Conservation (phyloP, 139 green algal species). For the Coccomyxa sp. region DNA sequence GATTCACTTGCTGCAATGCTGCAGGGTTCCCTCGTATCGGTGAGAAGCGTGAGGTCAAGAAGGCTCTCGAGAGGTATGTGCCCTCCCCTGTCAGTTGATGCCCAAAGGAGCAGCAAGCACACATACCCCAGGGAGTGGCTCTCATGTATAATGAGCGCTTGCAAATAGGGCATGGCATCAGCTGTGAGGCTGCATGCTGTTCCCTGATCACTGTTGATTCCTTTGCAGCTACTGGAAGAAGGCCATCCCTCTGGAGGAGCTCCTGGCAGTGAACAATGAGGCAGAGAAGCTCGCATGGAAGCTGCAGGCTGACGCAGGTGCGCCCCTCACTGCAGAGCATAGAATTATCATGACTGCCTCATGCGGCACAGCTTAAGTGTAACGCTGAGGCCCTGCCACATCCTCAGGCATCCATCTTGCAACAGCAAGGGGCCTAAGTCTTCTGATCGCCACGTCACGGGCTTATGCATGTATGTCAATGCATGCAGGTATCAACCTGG, state of each 20-base stretch:
- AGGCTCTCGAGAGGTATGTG: constrained; percentile 63
- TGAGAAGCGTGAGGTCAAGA: constrained; percentile 79
- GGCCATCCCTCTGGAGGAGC: constrained; percentile 31
- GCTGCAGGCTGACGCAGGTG: constrained; percentile 45
- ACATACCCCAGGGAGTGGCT: too few species aligned
- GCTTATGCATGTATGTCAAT: not conserved
- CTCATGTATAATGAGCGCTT: not conserved
- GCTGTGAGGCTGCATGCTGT: not conserved
- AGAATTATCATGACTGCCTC: too few species aligned
- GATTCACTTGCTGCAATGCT: not conserved
- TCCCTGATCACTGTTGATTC: not conserved
- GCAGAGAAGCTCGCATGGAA: constrained; percentile 50
- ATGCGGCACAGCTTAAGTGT: not conserved
- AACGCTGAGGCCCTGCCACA: not conserved
- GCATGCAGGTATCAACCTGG: constrained; percentile 40
- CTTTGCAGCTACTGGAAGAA: constrained; percentile 67
- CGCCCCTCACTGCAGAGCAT: too few species aligned
- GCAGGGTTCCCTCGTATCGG: constrained; percentile 74
- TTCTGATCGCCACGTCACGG: too few species aligned
- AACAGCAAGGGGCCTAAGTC: too few species aligned
- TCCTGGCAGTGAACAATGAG: constrained; percentile 34
- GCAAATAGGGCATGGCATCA: not conserved
- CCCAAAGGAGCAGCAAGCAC: too few species aligned
- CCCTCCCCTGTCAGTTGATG: not conserved
- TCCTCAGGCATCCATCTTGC: too few species aligned